Base-by-base conservation (phyloP, 2,329 filamentous ascomycete species). In the Pseudogymnoascus sp. region DNA sequence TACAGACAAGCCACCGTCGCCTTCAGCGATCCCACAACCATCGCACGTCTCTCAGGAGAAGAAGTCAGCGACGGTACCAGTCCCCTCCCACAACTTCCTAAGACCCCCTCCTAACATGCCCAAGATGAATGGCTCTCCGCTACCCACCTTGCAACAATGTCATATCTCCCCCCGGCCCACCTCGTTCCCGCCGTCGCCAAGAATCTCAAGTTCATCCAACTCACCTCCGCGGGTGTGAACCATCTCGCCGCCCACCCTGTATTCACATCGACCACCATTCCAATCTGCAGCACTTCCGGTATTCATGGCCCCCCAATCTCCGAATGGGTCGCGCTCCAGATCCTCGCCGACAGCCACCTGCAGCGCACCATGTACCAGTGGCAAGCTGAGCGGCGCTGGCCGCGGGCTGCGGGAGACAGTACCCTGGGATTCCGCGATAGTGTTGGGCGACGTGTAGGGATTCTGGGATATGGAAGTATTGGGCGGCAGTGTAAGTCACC, bases 251-350 rank as follows among this genome's bases (percentile, higher is more conserved):
- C 69, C 0, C 66, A 66, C 1, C 68, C 67, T 0, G 63, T 75
- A 1, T 75, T 68, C 63, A 73, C 66, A 44, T 68, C 72, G 4
- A 69, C 72, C 2, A 62, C 69, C n/a, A 70, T 75, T n/a, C 62
- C 68, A 0, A 65, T 75, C 21, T 71, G 71, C 0, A 74, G 71
- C 10, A 70, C 71, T 6, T 72, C 68, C 4, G 73, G 74, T 5
- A 67, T 75, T 11, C 72, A 74, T 60, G 72, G 72, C 1, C 85
- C 85, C 0, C 83, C 85, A 62, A 88, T 88, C 58, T 78, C 84
- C 0, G 85, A 88, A 74, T 88, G 85, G 84, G 81, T 84, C 10
- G 72, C 87, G 29, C 77, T 87, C 78, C 86, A 85, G 66, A 79
- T 81, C 60, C 74, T 87, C 2, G 76, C 80, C n/a, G 75, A 80